Percentiles rank a stretch among this genome's conserved stretches.
Conservation (phyloP, 106 monocot species). For the Dendrobium huoshanense region DNA sequence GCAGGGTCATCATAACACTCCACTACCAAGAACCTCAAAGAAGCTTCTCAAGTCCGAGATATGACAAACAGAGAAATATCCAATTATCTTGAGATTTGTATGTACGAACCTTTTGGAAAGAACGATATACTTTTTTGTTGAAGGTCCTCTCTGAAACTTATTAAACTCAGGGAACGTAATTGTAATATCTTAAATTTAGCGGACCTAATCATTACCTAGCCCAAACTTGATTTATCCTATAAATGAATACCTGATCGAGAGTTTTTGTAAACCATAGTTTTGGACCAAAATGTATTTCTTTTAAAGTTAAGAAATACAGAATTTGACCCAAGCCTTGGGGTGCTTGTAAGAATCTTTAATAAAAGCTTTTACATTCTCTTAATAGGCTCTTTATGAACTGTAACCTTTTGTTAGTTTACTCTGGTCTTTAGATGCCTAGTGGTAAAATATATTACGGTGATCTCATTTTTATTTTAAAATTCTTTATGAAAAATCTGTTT, state of each 20-base stretch:
- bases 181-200: not conserved
- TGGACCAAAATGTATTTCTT: not conserved
- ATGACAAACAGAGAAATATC: not conserved
- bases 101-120: not conserved
- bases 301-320: not conserved
- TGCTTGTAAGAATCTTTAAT: not conserved
- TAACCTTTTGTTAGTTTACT: not conserved
- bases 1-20: not conserved
- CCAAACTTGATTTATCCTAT: not conserved
- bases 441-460: not conserved
- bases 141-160: not conserved
- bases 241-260: not conserved
- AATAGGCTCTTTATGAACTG: not conserved
- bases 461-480: not conserved
- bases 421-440: not conserved
- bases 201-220: not conserved
- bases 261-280: not conserved
- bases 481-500: not conserved
- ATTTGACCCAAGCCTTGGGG: not conserved
- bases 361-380: not conserved
- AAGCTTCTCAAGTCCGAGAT: not conserved
- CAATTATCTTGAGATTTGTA: not conserved
- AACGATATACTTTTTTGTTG: not conserved
- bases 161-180: not conserved
- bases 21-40: not conserved